These are phyloP conservation scores for Lentinula edodes DNA, from an alignment of 768 basidiomycete species.

Conservation along the genomic window DNA sequence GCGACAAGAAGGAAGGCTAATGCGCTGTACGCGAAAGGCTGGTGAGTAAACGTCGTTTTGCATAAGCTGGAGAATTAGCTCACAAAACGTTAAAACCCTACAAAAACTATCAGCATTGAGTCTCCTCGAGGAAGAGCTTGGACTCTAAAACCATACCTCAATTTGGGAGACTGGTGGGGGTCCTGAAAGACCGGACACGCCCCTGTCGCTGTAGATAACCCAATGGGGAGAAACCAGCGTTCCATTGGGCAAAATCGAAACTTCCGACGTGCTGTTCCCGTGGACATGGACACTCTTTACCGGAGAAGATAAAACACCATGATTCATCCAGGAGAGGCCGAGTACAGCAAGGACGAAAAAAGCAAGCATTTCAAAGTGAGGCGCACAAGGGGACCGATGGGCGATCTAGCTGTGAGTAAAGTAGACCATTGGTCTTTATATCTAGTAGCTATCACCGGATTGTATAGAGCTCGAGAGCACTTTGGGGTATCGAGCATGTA, in stretches of 20 bases:
- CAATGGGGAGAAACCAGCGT: conserved; percentile 28
- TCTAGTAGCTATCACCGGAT: background rate
- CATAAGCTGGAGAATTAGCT: background rate
- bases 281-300: background rate
- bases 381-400: background rate
- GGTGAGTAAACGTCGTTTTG: background rate
- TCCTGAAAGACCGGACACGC: conserved; percentile 29
- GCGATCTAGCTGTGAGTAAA: background rate
- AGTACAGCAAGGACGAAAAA: background rate
- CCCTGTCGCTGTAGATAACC: conserved; percentile 33
- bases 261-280: background rate
- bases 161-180: conserved; percentile 28
- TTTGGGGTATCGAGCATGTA: background rate
- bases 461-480: background rate
- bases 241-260: background rate
- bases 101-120: background rate
- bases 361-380: background rate
- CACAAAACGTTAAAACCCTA: conserved; percentile 26
- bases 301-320: background rate
- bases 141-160: conserved; percentile 15
- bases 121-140: background rate
- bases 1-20: conserved; percentile 36
- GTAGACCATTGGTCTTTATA: background rate
- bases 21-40: conserved; percentile 7
- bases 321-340: background rate